Evolutionary conservation across 176 grass and related monocot genomes (phyloP).

Genomic region (Dendrocalamus sinicus): DNA sequence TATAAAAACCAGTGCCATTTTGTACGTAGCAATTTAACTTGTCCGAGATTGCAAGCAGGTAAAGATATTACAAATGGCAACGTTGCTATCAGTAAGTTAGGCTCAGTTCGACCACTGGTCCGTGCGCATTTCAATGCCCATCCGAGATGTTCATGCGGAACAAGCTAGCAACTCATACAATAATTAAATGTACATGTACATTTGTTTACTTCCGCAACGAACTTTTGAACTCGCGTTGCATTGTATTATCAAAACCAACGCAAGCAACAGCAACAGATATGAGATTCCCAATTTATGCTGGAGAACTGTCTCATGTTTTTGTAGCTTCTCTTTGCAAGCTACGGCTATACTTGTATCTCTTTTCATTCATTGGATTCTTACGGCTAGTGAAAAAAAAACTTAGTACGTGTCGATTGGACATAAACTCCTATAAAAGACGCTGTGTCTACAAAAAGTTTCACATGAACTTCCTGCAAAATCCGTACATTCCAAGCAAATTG

Average conservation of each 20-base stretch:
- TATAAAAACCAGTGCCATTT: background rate
- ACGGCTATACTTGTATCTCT: background rate
- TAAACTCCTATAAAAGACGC: background rate
- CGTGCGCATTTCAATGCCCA: background rate
- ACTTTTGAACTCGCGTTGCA: background rate
- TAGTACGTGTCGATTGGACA: background rate
- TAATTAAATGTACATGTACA: background rate
- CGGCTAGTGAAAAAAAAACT: background rate
- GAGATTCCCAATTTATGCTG: background rate
- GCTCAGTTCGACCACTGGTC: background rate
- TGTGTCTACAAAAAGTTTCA: background rate
- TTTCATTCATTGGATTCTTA: background rate
- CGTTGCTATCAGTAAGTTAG: background rate
- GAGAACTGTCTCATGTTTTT: background rate
- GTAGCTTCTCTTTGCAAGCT: background rate
- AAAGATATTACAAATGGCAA: slow-evolving; percentile 28
- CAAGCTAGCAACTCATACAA: background rate
- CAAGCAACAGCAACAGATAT: background rate
- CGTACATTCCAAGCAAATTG: background rate
- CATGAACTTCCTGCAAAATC: background rate
- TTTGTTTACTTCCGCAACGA: slow-evolving; percentile 23
- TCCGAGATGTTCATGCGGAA: background rate
- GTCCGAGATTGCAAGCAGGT: background rate
- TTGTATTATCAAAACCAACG: background rate
- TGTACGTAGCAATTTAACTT: slow-evolving; percentile 10